Conservation (phyloP, 2,329 filamentous ascomycete species). For the Magnaporthales sp. region DNA sequence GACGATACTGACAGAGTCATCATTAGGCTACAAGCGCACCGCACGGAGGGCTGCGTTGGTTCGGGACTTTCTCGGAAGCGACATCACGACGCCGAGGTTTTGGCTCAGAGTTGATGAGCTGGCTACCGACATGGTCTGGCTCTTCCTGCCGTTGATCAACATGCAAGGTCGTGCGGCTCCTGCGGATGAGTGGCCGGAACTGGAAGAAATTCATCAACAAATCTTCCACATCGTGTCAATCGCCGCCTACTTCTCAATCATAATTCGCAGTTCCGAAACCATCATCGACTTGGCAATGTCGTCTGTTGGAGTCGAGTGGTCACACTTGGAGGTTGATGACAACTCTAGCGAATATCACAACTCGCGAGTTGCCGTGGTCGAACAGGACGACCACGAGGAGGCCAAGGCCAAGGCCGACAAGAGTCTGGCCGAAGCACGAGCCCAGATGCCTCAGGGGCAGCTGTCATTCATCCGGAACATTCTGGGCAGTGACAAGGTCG, state of each 20-base stretch:
- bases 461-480: not conserved
- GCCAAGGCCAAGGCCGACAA: conserved; percentile 7
- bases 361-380: conserved; percentile 9
- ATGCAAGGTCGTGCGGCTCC: conserved; percentile 16
- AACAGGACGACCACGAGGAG: conserved; percentile 8
- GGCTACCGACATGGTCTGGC: conserved; percentile 19
- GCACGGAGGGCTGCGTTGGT: conserved; percentile 20
- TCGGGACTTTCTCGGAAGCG: conserved; percentile 14
- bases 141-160: conserved; percentile 27
- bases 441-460: not conserved
- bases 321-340: conserved; percentile 15
- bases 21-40: conserved; percentile 26
- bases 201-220: conserved; percentile 20
- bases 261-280: conserved; percentile 18
- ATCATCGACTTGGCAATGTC: conserved; percentile 22
- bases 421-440: not conserved
- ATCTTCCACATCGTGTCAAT: conserved; percentile 22
- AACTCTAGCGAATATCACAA: conserved; percentile 10
- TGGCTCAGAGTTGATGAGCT: conserved; percentile 27
- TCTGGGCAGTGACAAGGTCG: not conserved
- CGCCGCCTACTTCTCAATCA: conserved; percentile 21
- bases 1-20: not conserved
- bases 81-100: conserved; percentile 22
- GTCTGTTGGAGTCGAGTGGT: conserved; percentile 17
- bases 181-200: conserved; percentile 6